A percentile compares a stretch with the other conserved stretches of the same genome.
Evolutionary conservation across 1,284 basidiomycete species (phyloP).

Genomic region (Earliella scabrosa): DNA sequence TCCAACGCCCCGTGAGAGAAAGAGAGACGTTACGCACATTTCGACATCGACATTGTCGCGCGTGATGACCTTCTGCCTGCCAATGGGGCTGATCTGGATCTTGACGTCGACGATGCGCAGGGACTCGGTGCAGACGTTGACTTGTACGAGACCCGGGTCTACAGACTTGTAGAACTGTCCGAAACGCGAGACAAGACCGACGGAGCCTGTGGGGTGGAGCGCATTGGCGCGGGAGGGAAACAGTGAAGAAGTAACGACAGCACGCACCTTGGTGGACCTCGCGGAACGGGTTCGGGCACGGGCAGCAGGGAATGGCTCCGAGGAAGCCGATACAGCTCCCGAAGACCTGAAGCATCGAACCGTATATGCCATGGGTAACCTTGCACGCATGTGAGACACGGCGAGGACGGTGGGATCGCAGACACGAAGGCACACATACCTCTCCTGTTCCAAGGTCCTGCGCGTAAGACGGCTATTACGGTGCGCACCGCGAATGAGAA

Average conservation of each 20-base stretch:
- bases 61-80: slow-evolving; percentile 84
- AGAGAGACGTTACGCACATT: slow-evolving; percentile 58
- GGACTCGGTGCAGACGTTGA: slow-evolving; percentile 92
- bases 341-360: slow-evolving; percentile 75
- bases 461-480: slow-evolving; percentile 78
- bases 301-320: slow-evolving; percentile 90
- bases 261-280: slow-evolving; percentile 76
- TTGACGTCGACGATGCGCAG: slow-evolving; percentile 90
- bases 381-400: slow-evolving; percentile 27
- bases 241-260: background rate
- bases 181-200: slow-evolving; percentile 90
- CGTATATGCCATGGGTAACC: slow-evolving; percentile 87
- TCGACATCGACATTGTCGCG: slow-evolving; percentile 90
- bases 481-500: slow-evolving; percentile 10
- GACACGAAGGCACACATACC: slow-evolving; percentile 33
- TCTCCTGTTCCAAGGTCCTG: slow-evolving; percentile 82
- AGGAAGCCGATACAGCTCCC: slow-evolving; percentile 61
- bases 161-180: slow-evolving; percentile 95
- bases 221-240: background rate
- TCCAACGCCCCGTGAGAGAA: too few species aligned
- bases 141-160: slow-evolving; percentile 89
- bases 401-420: background rate
- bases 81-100: slow-evolving; percentile 89
- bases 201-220: slow-evolving; percentile 58
- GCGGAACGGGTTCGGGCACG: slow-evolving; percentile 78